These are phyloP conservation scores for Saussurea involucrata DNA, from an alignment of 129 eudicot species.

Conservation along the genomic window DNA sequence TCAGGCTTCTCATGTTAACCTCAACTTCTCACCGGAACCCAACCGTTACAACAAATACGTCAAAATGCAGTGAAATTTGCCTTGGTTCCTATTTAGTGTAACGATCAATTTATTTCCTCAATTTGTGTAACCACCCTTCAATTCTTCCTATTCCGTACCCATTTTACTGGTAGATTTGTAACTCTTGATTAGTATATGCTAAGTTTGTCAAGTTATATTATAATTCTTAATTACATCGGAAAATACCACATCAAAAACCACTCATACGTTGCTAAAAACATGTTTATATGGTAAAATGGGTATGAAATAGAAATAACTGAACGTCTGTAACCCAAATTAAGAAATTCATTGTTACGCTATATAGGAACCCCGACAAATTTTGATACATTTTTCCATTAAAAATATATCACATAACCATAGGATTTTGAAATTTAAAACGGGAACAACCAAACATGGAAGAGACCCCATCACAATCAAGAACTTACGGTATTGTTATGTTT, in stretches of 20 bases:
- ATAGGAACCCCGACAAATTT: neutral
- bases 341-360: neutral
- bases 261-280: neutral
- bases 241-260: neutral
- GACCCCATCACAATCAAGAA: constrained; percentile 4
- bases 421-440: constrained; percentile 3
- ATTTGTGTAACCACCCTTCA: neutral
- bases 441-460: neutral
- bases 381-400: neutral
- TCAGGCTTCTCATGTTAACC: no score
- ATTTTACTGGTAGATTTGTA: neutral
- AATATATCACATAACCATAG: neutral
- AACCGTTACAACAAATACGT: no score
- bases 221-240: neutral
- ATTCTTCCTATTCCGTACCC: neutral
- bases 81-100: neutral
- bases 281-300: neutral
- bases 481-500: neutral
- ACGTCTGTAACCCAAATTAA: neutral
- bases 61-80: neutral
- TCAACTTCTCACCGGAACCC: no score
- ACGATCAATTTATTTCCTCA: neutral
- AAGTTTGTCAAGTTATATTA: neutral
- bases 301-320: neutral
- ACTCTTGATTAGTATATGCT: neutral